Percentiles rank a stretch among this genome's conserved stretches.
Conservation (phyloP, 2,329 filamentous ascomycete genomes). For the Aschersonia sp. region DNA sequence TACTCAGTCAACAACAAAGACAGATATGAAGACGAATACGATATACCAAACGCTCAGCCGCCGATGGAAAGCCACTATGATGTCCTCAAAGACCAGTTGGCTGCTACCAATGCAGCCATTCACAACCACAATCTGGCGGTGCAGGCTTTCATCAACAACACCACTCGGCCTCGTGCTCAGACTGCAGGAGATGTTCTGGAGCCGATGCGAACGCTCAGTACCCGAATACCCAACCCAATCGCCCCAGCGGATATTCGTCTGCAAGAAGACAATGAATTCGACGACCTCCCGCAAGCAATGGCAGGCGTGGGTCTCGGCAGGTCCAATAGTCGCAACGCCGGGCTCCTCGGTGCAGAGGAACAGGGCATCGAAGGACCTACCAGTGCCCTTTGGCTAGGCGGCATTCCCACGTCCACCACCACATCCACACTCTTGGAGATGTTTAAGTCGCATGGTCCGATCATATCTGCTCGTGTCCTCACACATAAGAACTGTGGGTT, state of each 20-base stretch:
- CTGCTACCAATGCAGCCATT: constrained; percentile 55
- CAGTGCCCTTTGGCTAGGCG: constrained; percentile 89
- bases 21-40: constrained; percentile 79
- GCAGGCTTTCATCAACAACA: constrained; percentile 80
- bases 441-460: constrained; percentile 84
- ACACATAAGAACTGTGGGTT: constrained; percentile 99
- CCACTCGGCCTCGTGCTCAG: constrained; percentile 56
- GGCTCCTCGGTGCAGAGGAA: constrained; percentile 59
- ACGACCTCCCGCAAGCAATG: constrained; percentile 68
- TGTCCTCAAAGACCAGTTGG: constrained; percentile 47
- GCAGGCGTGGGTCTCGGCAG: constrained; percentile 62
- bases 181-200: constrained; percentile 87
- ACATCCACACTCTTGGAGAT: constrained; percentile 90
- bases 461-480: constrained; percentile 80
- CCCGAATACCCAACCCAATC: constrained; percentile 59
- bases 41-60: constrained; percentile 25
- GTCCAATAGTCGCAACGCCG: constrained; percentile 50
- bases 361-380: constrained; percentile 77
- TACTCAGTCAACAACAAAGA: constrained; percentile 99
- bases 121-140: constrained; percentile 88
- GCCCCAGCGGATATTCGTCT: constrained; percentile 61
- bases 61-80: constrained; percentile 43
- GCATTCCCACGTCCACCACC: constrained; percentile 92
- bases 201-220: constrained; percentile 53
- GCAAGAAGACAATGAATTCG: constrained; percentile 63